These are phyloP conservation scores for Penicillium glabrum DNA, from an alignment of 2,329 filamentous ascomycete species.

Conservation along the genomic window DNA sequence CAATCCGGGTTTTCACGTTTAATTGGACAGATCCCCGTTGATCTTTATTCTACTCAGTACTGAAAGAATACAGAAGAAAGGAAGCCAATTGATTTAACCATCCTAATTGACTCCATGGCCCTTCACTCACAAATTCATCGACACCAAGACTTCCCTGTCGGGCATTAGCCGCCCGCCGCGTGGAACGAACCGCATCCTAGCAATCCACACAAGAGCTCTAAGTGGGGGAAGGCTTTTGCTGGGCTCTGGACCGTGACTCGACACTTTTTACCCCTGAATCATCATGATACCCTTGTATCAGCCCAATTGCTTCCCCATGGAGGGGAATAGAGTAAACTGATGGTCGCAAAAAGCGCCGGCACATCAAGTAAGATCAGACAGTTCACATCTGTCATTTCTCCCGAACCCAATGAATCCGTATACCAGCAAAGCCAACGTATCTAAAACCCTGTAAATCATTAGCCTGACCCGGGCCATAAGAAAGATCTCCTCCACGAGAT, in stretches of 20 bases:
- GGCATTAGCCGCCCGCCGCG: constrained; percentile 11
- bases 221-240: constrained; percentile 13
- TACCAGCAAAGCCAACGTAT: not conserved
- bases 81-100: no score
- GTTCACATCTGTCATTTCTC: not conserved
- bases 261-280: constrained; percentile 26
- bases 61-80: no score
- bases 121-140: constrained; percentile 1
- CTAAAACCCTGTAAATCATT: not conserved
- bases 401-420: not conserved
- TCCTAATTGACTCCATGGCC: not conserved
- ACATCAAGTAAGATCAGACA: no score
- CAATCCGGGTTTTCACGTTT: not conserved
- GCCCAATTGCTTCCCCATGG: not conserved
- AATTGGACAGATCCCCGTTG: not conserved
- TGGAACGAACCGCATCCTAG: constrained; percentile 16
- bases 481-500: constrained; percentile 7
- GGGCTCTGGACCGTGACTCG: constrained; percentile 11
- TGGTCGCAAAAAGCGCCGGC: not conserved
- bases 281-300: not conserved
- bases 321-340: not conserved
- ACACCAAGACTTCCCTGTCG: constrained; percentile 10
- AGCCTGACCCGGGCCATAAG: not conserved
- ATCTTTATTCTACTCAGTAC: no score
- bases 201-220: constrained; percentile 14